phyloP scores from a whole-genome alignment of 345 rosid genomes.

The Hevea brasiliensis region DNA sequence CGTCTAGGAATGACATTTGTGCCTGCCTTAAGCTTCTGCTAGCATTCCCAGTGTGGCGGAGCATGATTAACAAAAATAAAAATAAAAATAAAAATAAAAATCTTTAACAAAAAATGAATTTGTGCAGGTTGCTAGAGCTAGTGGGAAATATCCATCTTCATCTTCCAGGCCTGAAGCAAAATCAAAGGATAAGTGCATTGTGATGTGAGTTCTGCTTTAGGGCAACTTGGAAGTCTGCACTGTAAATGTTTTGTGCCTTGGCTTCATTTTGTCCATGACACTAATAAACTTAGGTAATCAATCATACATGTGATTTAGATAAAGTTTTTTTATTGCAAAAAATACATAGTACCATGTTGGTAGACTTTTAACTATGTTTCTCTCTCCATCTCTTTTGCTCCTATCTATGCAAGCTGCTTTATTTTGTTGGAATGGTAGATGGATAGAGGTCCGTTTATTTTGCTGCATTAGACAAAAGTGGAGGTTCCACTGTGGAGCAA shows the following conservation, averaged over 20 bases:
- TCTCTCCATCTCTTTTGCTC: not conserved
- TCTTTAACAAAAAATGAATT: not conserved
- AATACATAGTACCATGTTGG: slow-evolving; percentile 12
- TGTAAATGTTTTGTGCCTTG: slow-evolving; percentile 42
- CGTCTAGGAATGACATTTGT: not conserved
- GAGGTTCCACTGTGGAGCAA: too few relatives aligned
- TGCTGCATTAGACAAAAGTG: not conserved
- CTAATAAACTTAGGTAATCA: slow-evolving; percentile 23
- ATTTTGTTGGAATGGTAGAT: not conserved
- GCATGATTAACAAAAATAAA: too few relatives aligned
- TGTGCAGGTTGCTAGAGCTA: slow-evolving; percentile 59
- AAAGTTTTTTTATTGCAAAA: slow-evolving; percentile 19
- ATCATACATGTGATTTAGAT: slow-evolving; percentile 12
- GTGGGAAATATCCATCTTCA: slow-evolving; percentile 43
- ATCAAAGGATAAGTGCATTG: slow-evolving; percentile 66
- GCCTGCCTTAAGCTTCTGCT: not conserved
- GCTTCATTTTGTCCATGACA: slow-evolving; percentile 16
- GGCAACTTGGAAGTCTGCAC: slow-evolving; percentile 11
- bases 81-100: not conserved
- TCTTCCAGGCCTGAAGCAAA: slow-evolving; percentile 61
- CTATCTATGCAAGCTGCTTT: not conserved
- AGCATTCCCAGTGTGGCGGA: not conserved
- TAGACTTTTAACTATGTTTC: not conserved
- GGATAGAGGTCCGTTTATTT: not conserved
- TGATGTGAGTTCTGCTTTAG: slow-evolving; percentile 50